Evolutionary conservation across 257 asterid genomes (phyloP), one percentile per base, ranked within the genome.

Genomic region (Lithospermum erythrorhizon): DNA sequence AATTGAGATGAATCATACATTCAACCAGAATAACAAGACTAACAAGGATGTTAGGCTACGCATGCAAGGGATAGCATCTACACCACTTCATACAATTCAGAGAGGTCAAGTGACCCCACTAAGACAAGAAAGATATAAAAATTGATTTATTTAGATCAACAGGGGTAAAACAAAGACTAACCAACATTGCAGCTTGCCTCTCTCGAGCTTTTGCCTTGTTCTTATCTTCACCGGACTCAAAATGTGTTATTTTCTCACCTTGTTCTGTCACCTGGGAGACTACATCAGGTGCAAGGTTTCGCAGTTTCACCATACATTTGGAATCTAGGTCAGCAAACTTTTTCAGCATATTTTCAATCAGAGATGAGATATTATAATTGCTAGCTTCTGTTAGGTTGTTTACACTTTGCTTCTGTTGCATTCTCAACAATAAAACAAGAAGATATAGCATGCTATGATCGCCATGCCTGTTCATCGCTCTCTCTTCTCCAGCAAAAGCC

Each of bases 121-220:
- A 41, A 18, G 14, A 41, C 49, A 41, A 13, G 17, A 37, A 37
- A 37, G 27, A 27, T 5, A 41, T 11, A 41, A 41, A 41, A 41
- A 35, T 1, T 41, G 18, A 41, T 41, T 11, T 41, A 11, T 41
- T 41, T 41, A 11, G 49, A 41, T 41, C 21, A 20, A 49, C 18
- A 21, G 10, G 52, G 54, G 49, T 22, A 30, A 37, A 11, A 18
- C 27, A 41, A 7, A 20, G 74, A 55, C 95, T 72, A 69, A 89
- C 99, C 95, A 93, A 16, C 58, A 89, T 78, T 59, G 99, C 95
- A 83, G 97, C 91, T 77, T 93, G 99, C 72, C 87, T 86, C 78
- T 89, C 96, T 20, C 97, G 95, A 72, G 99, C 78, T 76, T 82
- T 83, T 65, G 94, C 94, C 85, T 83, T 93, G 74, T 87, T 86